These are phyloP conservation scores for Diophrys sp. DNA, from an alignment of 73 alveolate species.

Conservation along the genomic window DNA sequence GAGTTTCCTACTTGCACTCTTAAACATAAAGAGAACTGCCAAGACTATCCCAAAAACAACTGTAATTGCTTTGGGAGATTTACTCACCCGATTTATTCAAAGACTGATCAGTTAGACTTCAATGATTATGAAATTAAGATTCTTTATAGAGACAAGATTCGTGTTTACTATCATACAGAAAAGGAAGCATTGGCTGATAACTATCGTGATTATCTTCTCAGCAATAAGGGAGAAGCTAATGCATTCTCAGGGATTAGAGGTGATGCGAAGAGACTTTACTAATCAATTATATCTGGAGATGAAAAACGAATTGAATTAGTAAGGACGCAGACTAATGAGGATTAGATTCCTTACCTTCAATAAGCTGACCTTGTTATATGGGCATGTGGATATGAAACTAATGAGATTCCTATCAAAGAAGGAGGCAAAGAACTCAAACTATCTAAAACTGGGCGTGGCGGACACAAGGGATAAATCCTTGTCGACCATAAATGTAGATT, in stretches of 20 bases:
- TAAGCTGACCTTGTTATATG: conserved; percentile 56
- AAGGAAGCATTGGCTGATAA: conserved; percentile 41
- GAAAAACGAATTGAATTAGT: conserved; percentile 49
- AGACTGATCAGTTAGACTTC: background rate
- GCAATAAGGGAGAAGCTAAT: conserved; percentile 51
- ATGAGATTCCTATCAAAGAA: conserved; percentile 24
- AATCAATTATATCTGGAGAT: conserved; percentile 24
- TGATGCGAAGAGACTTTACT: conserved; percentile 61
- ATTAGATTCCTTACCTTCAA: conserved; percentile 19
- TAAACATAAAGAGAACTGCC: no score
- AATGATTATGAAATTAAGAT: conserved; percentile 43
- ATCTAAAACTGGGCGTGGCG: background rate
- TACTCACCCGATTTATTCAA: background rate
- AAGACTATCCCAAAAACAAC: background rate
- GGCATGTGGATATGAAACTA: conserved; percentile 57
- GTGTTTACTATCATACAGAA: conserved; percentile 47
- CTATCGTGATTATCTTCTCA: conserved; percentile 19
- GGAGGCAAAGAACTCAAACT: conserved; percentile 31
- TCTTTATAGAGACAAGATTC: conserved; percentile 51
- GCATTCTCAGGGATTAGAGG: conserved; percentile 66
- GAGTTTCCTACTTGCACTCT: background rate
- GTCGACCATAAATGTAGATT: background rate
- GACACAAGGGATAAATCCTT: background rate
- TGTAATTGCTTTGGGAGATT: background rate
- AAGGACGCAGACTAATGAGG: conserved; percentile 37